Base-by-base conservation (phyloP, 371 early-diverging fungal genomes). In the Blakeslea trispora region DNA sequence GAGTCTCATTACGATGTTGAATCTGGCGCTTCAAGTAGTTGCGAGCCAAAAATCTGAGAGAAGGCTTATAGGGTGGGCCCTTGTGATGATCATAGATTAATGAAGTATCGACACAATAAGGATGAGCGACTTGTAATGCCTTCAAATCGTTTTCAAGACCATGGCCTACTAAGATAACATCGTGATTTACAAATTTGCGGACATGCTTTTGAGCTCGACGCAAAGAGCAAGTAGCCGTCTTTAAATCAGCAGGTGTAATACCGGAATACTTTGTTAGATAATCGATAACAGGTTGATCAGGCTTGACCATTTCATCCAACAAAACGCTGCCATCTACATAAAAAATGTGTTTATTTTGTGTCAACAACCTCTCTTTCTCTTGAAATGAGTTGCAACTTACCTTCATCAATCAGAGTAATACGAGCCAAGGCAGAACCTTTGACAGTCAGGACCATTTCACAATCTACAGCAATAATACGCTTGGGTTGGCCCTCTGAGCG, bases 361-460 rank as follows among this genome's bases (percentile, higher is more conserved):
- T n/a, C n/a, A n/a, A n/a, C n/a, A n/a, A n/a, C n/a, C n/a, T n/a
- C n/a, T n/a, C n/a, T n/a, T n/a, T n/a, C n/a, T n/a, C n/a, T n/a
- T n/a, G n/a, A n/a, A n/a, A 37, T 39, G 19, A 22, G 3, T 45
- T 42, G n/a, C 37, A 3, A 9, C 42, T 53, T 69, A 71, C 77
- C 72, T 70, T 75, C 71, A 57, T 81, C 78, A 22, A 91, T 75
- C 17, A 90, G 51, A 0, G 90, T 82, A 7, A 90, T 77, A 61
- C 94, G 86, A 2, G 91, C 85, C 43, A 91, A 65, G 21, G 88
- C 85, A 51, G 74, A 69, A 11, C 92, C 92, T n/a, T 54, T 72
- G 1, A 57, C 64, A n/a, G 90, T 89, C 63, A 81, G 72, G 35
- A 88, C 87, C 91, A 91, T 93, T 69, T 93, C 93, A 81, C 92